phyloP scores from a whole-genome alignment of 2,329 filamentous ascomycete species.

The Penicillium sp. region DNA sequence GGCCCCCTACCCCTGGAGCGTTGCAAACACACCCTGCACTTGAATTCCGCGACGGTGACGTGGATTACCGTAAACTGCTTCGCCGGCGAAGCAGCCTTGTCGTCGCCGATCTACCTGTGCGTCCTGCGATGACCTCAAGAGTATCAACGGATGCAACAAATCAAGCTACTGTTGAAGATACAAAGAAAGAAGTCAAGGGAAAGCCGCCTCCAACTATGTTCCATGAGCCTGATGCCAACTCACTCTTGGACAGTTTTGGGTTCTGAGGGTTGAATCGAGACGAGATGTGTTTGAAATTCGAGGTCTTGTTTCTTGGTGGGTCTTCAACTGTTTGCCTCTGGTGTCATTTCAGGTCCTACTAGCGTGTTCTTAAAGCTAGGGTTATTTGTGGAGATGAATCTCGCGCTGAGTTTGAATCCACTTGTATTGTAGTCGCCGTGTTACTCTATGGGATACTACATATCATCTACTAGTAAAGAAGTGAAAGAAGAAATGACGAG shows the following conservation, averaged over 20 bases:
- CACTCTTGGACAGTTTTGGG: conserved; percentile 86
- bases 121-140: conserved; percentile 37
- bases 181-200: conserved; percentile 34
- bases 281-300: conserved; percentile 2
- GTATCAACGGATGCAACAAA: conserved; percentile 29
- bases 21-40: conserved; percentile 35
- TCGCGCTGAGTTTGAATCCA: too few species aligned
- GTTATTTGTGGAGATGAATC: too few species aligned
- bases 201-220: conserved; percentile 70
- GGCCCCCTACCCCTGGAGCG: conserved; percentile 14
- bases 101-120: conserved; percentile 59
- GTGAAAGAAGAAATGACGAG: too few species aligned
- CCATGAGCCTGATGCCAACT: conserved; percentile 84
- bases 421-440: too few species aligned
- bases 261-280: conserved; percentile 51
- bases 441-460: too few species aligned
- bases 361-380: too few species aligned
- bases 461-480: too few species aligned
- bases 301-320: neutral
- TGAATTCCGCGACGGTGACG: conserved; percentile 24
- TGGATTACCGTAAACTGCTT: conserved; percentile 63
- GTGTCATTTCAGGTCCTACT: too few species aligned
- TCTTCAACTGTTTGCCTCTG: neutral
- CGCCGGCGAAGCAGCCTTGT: conserved; percentile 69
- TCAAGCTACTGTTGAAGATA: conserved; percentile 17